phyloP scores from a whole-genome alignment of 2,329 filamentous ascomycete genomes.

The Drechslerella dactyloides region DNA sequence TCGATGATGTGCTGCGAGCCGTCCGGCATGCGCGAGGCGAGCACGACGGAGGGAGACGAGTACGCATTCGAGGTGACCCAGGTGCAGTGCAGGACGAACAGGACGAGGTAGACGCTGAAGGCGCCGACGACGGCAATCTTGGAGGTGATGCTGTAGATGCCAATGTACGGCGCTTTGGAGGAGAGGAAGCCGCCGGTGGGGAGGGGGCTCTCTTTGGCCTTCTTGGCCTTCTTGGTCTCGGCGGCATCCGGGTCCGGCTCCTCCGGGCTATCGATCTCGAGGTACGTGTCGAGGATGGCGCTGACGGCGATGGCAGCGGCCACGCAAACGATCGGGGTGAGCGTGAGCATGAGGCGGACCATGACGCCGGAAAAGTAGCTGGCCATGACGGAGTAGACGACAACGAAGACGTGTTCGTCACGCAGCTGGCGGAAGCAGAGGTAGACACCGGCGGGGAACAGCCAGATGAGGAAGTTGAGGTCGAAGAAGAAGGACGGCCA shows the following conservation, averaged over 20 bases:
- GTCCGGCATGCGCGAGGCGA: conserved; percentile 89
- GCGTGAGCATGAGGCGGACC: conserved; percentile 97
- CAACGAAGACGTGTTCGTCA: conserved; percentile 96
- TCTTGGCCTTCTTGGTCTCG: conserved; percentile 60
- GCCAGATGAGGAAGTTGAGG: conserved; percentile 96
- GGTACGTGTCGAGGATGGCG: conserved; percentile 84
- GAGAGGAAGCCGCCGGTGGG: conserved; percentile 40
- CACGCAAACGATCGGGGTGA: conserved; percentile 95
- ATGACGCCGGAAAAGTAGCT: conserved; percentile 99
- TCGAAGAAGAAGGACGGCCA: conserved; percentile 99
- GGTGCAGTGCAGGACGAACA: conserved; percentile 97
- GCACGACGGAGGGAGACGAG: conserved; percentile 94
- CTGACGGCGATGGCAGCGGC: conserved; percentile 88
- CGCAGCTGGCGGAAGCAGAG: conserved; percentile 92
- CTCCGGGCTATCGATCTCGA: conserved; percentile 70
- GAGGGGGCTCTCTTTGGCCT: conserved; percentile 53
- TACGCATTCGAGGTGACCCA: conserved; percentile 99
- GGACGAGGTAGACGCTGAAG: conserved; percentile 78
- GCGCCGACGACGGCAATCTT: conserved; percentile 77
- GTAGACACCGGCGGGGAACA: conserved; percentile 98
- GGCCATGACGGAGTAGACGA: conserved; percentile 94
- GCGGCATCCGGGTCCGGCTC: conserved; percentile 62
- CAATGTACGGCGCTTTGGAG: conserved; percentile 62
- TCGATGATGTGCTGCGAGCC: conserved; percentile 98
- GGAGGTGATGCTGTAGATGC: conserved; percentile 80